phyloP scores from a whole-genome alignment of 2,329 filamentous ascomycete species.

The Fusarium bulbicola region DNA sequence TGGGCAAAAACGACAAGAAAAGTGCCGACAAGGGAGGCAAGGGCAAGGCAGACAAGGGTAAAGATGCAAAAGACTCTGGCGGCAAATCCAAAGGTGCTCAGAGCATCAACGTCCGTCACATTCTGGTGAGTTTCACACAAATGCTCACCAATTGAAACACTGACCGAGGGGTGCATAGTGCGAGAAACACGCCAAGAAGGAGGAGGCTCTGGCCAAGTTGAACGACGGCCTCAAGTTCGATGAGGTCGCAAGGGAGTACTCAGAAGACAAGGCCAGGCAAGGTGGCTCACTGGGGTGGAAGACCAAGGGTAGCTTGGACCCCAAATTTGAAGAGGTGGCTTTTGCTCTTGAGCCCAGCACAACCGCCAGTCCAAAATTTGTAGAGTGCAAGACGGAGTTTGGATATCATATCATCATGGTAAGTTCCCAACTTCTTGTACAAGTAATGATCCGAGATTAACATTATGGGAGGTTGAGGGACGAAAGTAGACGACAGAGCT shows the following conservation, averaged over 20 bases:
- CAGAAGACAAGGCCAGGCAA: slow-evolving; percentile 79
- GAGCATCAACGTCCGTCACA: slow-evolving; percentile 78
- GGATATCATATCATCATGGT: slow-evolving; percentile 88
- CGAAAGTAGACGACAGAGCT: slow-evolving; percentile 46
- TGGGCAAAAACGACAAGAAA: slow-evolving; percentile 55
- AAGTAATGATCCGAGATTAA: not conserved
- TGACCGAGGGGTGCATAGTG: slow-evolving; percentile 56
- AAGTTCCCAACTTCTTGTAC: slow-evolving; percentile 12
- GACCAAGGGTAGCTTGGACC: slow-evolving; percentile 71
- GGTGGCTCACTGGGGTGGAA: slow-evolving; percentile 80
- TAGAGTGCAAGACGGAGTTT: slow-evolving; percentile 76
- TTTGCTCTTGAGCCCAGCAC: slow-evolving; percentile 74
- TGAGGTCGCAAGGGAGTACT: slow-evolving; percentile 75
- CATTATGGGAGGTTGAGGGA: slow-evolving; percentile 49
- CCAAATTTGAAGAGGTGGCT: slow-evolving; percentile 77
- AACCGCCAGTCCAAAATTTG: slow-evolving; percentile 70
- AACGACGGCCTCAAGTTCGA: slow-evolving; percentile 76
- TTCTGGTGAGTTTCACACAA: slow-evolving; percentile 58
- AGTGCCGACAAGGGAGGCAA: slow-evolving; percentile 50
- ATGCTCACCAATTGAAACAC: not conserved
- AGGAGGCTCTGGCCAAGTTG: slow-evolving; percentile 76
- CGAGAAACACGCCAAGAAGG: slow-evolving; percentile 80
- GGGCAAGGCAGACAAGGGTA: slow-evolving; percentile 31
- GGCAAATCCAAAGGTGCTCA: slow-evolving; percentile 65
- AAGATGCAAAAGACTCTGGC: slow-evolving; percentile 46